Evolutionary conservation across 768 basidiomycete genomes (phyloP).

Genomic region (Boletus speciosus): DNA sequence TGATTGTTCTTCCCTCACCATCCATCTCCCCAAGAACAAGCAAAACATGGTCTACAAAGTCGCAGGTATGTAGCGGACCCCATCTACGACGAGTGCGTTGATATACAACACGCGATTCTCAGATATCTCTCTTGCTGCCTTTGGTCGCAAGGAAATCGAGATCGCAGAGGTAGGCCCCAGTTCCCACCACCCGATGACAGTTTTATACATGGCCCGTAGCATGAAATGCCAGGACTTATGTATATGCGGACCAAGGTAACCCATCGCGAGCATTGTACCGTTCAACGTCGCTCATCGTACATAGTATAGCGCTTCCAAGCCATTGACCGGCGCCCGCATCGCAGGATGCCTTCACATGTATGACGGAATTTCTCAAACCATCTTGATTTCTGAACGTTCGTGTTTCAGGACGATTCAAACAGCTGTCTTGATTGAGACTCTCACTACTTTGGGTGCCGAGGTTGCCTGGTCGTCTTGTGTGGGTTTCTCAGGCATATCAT

Average conservation of each 20-base stretch:
- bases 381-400: background rate
- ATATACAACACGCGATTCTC: slow-evolving; percentile 2
- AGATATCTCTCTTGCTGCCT: slow-evolving; percentile 97
- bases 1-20: slow-evolving; percentile 24
- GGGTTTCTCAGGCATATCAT: slow-evolving; percentile 29
- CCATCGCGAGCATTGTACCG: background rate
- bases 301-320: slow-evolving; percentile 76
- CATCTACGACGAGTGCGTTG: background rate
- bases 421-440: slow-evolving; percentile 97
- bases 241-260: slow-evolving; percentile 82
- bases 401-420: slow-evolving; percentile 90
- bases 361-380: slow-evolving; percentile 18
- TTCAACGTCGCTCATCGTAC: slow-evolving; percentile 10
- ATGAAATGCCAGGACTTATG: slow-evolving; percentile 96
- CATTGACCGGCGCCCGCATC: slow-evolving; percentile 91
- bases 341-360: slow-evolving; percentile 98
- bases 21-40: slow-evolving; percentile 14
- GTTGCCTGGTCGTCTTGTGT: slow-evolving; percentile 99
- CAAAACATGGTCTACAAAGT: slow-evolving; percentile 82
- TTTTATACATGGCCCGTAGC: slow-evolving; percentile 39
- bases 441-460: slow-evolving; percentile 92
- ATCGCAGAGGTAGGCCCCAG: slow-evolving; percentile 81
- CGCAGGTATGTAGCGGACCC: slow-evolving; percentile 51
- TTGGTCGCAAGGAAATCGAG: slow-evolving; percentile 99
- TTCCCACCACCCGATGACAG: slow-evolving; percentile 10